Evolutionary conservation across 441 rosid genomes (phyloP).

Genomic region (Isatis lusitanica): DNA sequence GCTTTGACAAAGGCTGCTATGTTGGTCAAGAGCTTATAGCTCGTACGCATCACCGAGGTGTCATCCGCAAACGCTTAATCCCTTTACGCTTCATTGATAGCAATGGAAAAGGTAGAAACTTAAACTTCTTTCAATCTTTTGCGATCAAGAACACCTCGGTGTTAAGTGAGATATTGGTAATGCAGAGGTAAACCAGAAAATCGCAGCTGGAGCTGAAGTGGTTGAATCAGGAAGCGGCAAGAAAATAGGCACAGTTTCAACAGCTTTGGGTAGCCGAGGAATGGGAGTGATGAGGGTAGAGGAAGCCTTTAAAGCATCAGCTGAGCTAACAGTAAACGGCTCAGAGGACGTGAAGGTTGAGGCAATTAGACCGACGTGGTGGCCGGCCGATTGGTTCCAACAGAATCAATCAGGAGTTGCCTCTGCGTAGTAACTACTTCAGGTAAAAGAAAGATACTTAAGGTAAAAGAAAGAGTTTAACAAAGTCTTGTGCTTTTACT

Average conservation of each 20-base stretch:
- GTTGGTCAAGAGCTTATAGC: slow-evolving; percentile 97
- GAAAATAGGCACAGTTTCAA: slow-evolving; percentile 66
- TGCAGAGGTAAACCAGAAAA: slow-evolving; percentile 59
- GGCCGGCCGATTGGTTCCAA: slow-evolving; percentile 80
- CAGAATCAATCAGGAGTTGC: slow-evolving; percentile 39
- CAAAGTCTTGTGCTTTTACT: slow-evolving; percentile 5
- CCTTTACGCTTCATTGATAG: slow-evolving; percentile 63
- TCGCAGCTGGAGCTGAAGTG: slow-evolving; percentile 69
- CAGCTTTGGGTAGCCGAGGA: slow-evolving; percentile 72
- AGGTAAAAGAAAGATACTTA: background rate
- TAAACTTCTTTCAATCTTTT: background rate
- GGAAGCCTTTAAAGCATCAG: slow-evolving; percentile 55
- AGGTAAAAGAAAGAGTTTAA: background rate
- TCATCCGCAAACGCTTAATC: slow-evolving; percentile 79
- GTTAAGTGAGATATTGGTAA: background rate
- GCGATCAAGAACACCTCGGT: background rate
- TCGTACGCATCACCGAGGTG: slow-evolving; percentile 89
- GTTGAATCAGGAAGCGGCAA: slow-evolving; percentile 55
- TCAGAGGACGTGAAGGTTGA: slow-evolving; percentile 61
- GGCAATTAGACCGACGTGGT: slow-evolving; percentile 81
- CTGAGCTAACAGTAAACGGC: slow-evolving; percentile 47
- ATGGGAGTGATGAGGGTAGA: slow-evolving; percentile 74
- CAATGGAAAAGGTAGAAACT: slow-evolving; percentile 54
- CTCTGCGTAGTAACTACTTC: slow-evolving; percentile 9
- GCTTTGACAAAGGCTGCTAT: slow-evolving; percentile 94